Evolutionary conservation across 2,329 filamentous ascomycete genomes (phyloP).

Genomic region (Alternaria incomplexa): DNA sequence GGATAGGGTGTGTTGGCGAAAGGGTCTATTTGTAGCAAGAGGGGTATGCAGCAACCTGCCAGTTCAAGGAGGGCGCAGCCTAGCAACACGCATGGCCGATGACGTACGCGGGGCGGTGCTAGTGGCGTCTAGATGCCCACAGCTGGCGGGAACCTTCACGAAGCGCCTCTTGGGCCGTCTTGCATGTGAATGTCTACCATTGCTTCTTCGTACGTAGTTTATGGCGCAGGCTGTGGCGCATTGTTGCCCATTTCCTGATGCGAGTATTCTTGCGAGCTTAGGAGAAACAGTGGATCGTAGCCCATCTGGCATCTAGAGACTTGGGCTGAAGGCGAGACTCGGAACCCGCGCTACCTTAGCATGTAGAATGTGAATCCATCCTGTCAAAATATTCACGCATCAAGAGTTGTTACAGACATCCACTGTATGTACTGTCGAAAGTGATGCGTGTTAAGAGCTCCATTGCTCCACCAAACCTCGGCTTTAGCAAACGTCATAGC

Average conservation of each 20-base stretch:
- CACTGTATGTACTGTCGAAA: not conserved
- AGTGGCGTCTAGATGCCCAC: constrained; percentile 12
- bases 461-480: constrained; percentile 28
- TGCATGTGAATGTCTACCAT: constrained; percentile 11
- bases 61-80: constrained; percentile 21
- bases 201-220: not conserved
- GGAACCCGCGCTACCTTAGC: not conserved
- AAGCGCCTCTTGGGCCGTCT: constrained; percentile 14
- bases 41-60: constrained; percentile 15
- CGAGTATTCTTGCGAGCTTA: not conserved
- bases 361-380: not conserved
- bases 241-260: not conserved
- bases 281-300: not conserved
- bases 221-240: not conserved
- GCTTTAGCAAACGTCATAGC: constrained; percentile 38
- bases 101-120: constrained; percentile 32
- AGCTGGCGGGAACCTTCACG: constrained; percentile 29
- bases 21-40: constrained; percentile 17
- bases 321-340: not conserved
- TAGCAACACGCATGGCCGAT: constrained; percentile 14
- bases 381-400: not conserved
- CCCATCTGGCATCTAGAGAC: not conserved
- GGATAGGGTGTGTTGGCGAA: constrained; percentile 5
- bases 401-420: not conserved
- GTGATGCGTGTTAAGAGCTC: not conserved